Base-by-base conservation (phyloP, 768 basidiomycete genomes). In the Filobasidium floriforme region DNA sequence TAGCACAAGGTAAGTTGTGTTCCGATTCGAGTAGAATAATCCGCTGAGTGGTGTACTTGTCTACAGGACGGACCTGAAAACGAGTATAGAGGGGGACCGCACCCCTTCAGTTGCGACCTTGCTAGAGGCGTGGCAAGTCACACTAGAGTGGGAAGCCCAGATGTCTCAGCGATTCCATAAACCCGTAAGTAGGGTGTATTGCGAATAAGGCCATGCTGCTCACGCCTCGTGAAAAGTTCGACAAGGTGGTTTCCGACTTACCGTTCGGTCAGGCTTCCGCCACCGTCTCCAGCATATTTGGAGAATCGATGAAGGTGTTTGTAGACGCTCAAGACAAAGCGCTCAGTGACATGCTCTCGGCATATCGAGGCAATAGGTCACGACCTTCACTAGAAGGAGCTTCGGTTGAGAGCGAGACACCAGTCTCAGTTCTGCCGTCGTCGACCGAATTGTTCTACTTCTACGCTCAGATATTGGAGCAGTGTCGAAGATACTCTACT, bases 371-470 rank as follows among this genome's bases (percentile, higher is more conserved):
- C 6, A 52, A 80, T 12, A 85, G 84, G 68, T 83, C 84, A 22
- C 84, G 90, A 14, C 80, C 85, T 26, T 90, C 89, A 7, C 77
- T 89, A 18, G 90, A 93, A 40, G 80, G 74, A 18, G 71, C 69
- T 7, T 59, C 72, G 40, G 77, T 0, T 74, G 81, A 44, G 76
- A 80, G 82, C 28, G 80, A 81, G 29, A 79, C 85, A 0, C 79
- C 84, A 1, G 82, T 83, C n/a, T 80, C 84, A 1, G 90, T 98
- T 0, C 83, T 98, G 9, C 89, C 91, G 0, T 92, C 90, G 0
- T 97, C 93, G 0, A 97, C 93, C 0, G 93, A 98, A 71, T 80
- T 99, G 19, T 99, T 98, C 81, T 96, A 93, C 77, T 92, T 96
- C 79, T 98, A 98, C 75, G 90, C 87, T 0, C 92, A 98, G 76